These are phyloP conservation scores for Phytopythium delawarense DNA, from an alignment of 352 stramenopile genomes.

Conservation along the genomic window DNA sequence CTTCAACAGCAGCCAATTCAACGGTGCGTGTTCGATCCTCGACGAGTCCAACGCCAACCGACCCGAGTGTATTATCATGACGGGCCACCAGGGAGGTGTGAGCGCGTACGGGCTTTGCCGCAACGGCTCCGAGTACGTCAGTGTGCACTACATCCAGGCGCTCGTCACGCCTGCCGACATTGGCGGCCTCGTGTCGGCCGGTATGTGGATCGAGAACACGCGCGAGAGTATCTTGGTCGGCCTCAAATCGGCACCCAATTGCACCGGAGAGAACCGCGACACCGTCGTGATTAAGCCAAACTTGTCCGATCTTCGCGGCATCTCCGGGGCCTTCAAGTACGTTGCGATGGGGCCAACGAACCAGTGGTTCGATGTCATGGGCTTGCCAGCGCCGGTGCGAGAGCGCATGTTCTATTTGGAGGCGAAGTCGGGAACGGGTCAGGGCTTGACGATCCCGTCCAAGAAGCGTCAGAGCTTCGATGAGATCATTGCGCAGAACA, in stretches of 20 bases:
- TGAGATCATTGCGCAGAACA: constrained; percentile 27
- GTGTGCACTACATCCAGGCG: constrained; percentile 26
- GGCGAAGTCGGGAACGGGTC: constrained; percentile 15
- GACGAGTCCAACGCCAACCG: constrained; percentile 10
- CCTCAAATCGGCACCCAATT: constrained; percentile 13
- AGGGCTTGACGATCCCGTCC: constrained; percentile 24
- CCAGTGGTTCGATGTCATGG: constrained; percentile 32
- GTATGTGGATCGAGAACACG: constrained; percentile 29
- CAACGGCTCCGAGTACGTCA: constrained; percentile 29
- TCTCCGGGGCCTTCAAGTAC: constrained; percentile 16
- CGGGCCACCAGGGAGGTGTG: constrained; percentile 28
- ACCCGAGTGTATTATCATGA: constrained; percentile 36
- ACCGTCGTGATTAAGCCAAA: constrained; percentile 15
- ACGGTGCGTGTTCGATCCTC: constrained; percentile 23
- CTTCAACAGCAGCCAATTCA: constrained; percentile 6
- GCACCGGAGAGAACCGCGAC: constrained; percentile 8
- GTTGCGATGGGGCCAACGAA: constrained; percentile 12
- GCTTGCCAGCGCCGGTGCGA: constrained; percentile 17
- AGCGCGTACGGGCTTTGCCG: constrained; percentile 31
- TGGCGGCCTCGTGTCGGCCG: constrained; percentile 21
- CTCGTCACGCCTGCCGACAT: constrained; percentile 32
- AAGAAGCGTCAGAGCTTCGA: constrained; percentile 32
- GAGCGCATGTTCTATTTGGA: constrained; percentile 27
- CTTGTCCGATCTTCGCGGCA: constrained; percentile 10
- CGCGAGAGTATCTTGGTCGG: constrained; percentile 26